Evolutionary conservation across 495 filamentous ascomycete genomes (phyloP).

Genomic region (Neurospora tetrasperma): DNA sequence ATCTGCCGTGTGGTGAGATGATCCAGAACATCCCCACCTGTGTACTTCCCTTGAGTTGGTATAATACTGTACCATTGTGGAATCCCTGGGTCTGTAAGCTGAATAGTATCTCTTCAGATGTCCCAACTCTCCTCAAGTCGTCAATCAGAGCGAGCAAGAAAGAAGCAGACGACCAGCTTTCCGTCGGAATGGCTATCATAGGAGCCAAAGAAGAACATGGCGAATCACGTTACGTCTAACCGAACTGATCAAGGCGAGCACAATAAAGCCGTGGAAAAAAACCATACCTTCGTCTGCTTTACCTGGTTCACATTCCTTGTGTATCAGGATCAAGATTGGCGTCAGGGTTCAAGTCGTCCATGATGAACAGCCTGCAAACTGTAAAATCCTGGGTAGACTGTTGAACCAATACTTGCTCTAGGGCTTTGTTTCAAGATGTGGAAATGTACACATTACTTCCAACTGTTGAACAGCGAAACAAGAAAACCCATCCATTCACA

Average conservation of each 20-base stretch:
- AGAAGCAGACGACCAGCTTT: neutral
- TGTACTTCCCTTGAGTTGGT: neutral
- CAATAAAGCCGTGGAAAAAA: constrained; percentile 51
- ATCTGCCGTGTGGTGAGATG: neutral
- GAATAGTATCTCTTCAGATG: neutral
- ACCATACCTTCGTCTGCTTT: constrained; percentile 49
- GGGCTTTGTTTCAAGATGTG: too few relatives aligned
- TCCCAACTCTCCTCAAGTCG: neutral
- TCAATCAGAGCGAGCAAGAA: neutral
- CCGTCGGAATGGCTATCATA: constrained; percentile 15
- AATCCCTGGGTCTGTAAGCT: neutral
- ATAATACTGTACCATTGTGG: neutral
- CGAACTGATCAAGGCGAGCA: constrained; percentile 40
- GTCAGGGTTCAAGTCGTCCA: constrained; percentile 53
- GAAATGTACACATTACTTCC: too few relatives aligned
- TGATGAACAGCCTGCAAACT: constrained; percentile 56
- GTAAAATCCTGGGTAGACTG: constrained; percentile 45
- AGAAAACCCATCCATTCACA: too few relatives aligned
- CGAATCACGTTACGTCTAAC: constrained; percentile 27
- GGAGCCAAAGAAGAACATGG: constrained; percentile 16
- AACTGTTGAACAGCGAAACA: too few relatives aligned
- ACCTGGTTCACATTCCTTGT: constrained; percentile 53
- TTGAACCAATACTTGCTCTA: too few relatives aligned
- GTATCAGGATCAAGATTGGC: constrained; percentile 60
- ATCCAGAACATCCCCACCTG: neutral